These are phyloP conservation scores for Beauveria bassiana DNA, from an alignment of 2,329 filamentous ascomycete species.

Conservation along the genomic window DNA sequence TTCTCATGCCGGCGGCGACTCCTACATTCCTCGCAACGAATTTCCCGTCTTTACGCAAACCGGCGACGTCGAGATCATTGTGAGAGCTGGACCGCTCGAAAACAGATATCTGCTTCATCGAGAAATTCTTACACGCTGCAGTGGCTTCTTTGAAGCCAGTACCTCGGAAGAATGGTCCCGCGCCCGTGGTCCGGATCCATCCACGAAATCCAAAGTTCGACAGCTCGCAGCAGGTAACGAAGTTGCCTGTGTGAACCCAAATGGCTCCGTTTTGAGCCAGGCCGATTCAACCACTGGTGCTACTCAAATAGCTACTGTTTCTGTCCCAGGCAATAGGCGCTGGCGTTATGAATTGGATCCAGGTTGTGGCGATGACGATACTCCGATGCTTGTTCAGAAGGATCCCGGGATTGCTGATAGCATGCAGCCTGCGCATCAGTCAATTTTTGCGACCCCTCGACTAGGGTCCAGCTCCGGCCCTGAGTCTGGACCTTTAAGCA, in stretches of 20 bases:
- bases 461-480: slow-evolving; percentile 41
- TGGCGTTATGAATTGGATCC: slow-evolving; percentile 89
- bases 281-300: slow-evolving; percentile 6
- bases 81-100: slow-evolving; percentile 55
- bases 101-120: slow-evolving; percentile 82
- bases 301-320: background rate
- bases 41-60: slow-evolving; percentile 87
- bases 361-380: slow-evolving; percentile 62
- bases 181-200: slow-evolving; percentile 13
- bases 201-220: slow-evolving; percentile 8
- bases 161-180: slow-evolving; percentile 68
- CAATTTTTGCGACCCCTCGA: slow-evolving; percentile 23
- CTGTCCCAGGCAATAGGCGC: slow-evolving; percentile 35
- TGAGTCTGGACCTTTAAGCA: slow-evolving; percentile 20
- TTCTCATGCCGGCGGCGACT: slow-evolving; percentile 67
- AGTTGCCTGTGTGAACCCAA: slow-evolving; percentile 29
- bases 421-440: slow-evolving; percentile 15
- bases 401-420: slow-evolving; percentile 32
- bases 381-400: slow-evolving; percentile 83
- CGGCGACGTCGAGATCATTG: slow-evolving; percentile 85
- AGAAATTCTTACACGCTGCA: slow-evolving; percentile 81
- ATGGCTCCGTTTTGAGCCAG: slow-evolving; percentile 7
- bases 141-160: slow-evolving; percentile 86
- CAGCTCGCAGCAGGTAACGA: slow-evolving; percentile 30
- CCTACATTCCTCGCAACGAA: slow-evolving; percentile 72